Base-by-base conservation (phyloP, 441 rosid species). In the Melastoma candidum region DNA sequence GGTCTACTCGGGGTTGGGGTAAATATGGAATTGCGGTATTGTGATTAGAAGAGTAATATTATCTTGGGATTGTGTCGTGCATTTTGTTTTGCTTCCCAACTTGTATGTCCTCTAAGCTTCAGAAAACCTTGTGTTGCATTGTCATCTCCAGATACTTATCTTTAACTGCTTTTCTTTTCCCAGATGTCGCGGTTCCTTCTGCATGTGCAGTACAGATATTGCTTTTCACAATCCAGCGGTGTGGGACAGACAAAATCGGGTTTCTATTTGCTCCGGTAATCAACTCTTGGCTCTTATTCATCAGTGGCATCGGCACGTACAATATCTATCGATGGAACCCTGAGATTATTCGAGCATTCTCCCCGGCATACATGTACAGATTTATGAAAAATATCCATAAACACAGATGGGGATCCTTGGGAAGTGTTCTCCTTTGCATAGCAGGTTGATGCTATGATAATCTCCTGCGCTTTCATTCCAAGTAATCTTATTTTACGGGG, bases 171-270 rank as follows among this genome's bases (percentile, higher is more conserved):
- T 48, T 48, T 7, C 29, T 14, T 51, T 50, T 67, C 54, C 46
- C 85, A 80, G 85, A 83, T 72, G 64, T 80, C 46, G 62, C 82
- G 0, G 76, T 76, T 62, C 82, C 84, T 47, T 54, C 47, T 13
- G 86, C 90, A 8, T 83, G 90, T 65, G 75, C 63, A 11, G 71
- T 83, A 53, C 58, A 76, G 66, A 70, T 78, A 36, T 64, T 77
- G 69, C 78, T 83, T 45, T 83, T 83, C 77, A 63, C 53, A 11
- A 71, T 83, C 62, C 86, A 83, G 68, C 79, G 60, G 58, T 66
- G 61, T 48, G 84, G 90, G 4, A 76, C 75, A 0, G 77, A 52
- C 32, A 78, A 75, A 61, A 71, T 83, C 25, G 90, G 86, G 54
- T 68, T 66, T 55, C 59, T 76, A 2, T 83, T 80, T 32, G 84